phyloP scores from a whole-genome alignment of 495 filamentous ascomycete genomes.

The Viridothelium virens region DNA sequence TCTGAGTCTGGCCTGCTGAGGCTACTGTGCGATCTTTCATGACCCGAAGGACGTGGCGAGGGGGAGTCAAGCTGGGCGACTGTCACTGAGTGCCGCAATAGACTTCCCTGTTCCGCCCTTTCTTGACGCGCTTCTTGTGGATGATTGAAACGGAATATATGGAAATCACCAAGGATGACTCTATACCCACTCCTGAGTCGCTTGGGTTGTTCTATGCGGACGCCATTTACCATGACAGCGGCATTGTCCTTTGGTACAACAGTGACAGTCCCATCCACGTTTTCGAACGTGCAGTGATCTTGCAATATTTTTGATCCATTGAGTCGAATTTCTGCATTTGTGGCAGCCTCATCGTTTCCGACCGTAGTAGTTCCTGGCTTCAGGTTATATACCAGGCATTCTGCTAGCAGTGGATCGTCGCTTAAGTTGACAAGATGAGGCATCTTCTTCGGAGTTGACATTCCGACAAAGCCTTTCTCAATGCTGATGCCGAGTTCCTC shows the following conservation, averaged over 20 bases:
- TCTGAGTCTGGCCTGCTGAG: constrained; percentile 57
- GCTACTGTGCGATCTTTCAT: constrained; percentile 54
- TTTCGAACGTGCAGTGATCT: constrained; percentile 91
- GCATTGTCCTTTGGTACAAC: constrained; percentile 82
- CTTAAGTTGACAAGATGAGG: constrained; percentile 97
- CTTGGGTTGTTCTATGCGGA: constrained; percentile 73
- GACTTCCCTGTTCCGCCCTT: constrained; percentile 70
- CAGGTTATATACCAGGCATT: constrained; percentile 97
- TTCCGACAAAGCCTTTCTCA: constrained; percentile 92
- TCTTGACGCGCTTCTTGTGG: constrained; percentile 92
- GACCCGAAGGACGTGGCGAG: constrained; percentile 50
- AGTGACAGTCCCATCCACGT: constrained; percentile 82
- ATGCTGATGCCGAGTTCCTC: constrained; percentile 98
- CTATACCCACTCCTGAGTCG: constrained; percentile 84
- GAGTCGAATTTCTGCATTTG: constrained; percentile 77
- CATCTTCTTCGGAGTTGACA: constrained; percentile 97
- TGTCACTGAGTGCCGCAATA: constrained; percentile 81
- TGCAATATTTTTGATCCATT: constrained; percentile 89
- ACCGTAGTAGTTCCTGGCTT: constrained; percentile 91
- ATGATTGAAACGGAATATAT: constrained; percentile 98
- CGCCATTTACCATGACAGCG: constrained; percentile 94
- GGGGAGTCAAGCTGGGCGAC: constrained; percentile 70
- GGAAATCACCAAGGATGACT: constrained; percentile 95
- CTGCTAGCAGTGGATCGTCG: constrained; percentile 89
- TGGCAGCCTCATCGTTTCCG: constrained; percentile 79